Base-by-base conservation (phyloP, 1,284 basidiomycete species). In the Hypsizygus ulmarius region DNA sequence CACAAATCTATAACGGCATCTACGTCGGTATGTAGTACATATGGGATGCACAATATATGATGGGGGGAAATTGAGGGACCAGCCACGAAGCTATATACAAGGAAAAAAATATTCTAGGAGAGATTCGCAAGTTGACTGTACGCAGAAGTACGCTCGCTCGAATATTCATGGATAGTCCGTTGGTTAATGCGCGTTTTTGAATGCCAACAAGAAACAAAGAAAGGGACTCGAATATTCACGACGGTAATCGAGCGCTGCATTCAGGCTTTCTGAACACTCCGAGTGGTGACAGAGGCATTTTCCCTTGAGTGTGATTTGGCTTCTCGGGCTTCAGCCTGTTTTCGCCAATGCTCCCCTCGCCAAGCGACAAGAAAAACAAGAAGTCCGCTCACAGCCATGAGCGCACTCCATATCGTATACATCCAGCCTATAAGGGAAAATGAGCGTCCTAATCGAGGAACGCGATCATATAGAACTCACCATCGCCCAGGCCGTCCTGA, bases 321-420 rank as follows among this genome's bases (percentile, higher is more conserved):
- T 57, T 74, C 69, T 47, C 67, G 47, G 14, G 55, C 57, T 50
- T 75, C 72, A 1, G 68, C 69, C 19, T 52, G 57, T 45, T 59
- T 59, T 11, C 78, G 65, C 78, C 78, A 80, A 11, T 60, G 50
- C 18, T 55, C 57, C 3, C 77, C 78, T 58, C 72, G 75, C 59
- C 53, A 66, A 49, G 74, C 67, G 0, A 84, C 78, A 7, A 84
- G 60, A 29, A 82, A 50, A 16, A 82, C 72, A n/a, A 84, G 66
- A 3, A 73, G 50, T 35, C 76, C 76, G 37, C 69, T 72, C n/a
- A 84, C 43, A 0, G 76, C 53, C 57, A 90, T 60, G 0, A 90
- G 50, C 0, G 77, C 81, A 0, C 81, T 77, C 74, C 89, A 88
- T 1, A 89, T 69, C 0, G 86, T 84, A 60, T 90, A 92, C 43